Evolutionary conservation across 73 alveolate genomes (phyloP).

Genomic region (Loxodes magnus): DNA sequence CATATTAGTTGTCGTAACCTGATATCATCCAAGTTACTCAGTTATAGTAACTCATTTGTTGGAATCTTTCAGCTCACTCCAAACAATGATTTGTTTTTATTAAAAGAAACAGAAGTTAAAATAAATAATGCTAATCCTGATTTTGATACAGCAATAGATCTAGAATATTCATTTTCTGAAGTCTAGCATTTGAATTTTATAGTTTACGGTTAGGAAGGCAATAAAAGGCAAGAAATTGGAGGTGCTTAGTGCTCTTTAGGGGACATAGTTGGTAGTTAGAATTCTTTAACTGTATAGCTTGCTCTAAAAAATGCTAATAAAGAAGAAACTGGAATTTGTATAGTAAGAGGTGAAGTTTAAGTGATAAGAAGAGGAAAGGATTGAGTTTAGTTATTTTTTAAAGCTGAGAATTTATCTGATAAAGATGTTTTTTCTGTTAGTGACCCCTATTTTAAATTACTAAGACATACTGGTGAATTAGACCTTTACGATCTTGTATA

Average conservation of each 20-base stretch:
- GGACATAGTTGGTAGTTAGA: constrained; percentile 16
- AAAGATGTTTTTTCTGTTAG: background rate
- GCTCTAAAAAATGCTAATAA: constrained; percentile 3
- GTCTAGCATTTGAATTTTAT: constrained; percentile 45
- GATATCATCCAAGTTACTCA: too few species aligned
- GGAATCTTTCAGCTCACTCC: too few species aligned
- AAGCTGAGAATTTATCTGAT: background rate
- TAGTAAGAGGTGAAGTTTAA: constrained; percentile 4
- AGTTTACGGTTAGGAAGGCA: constrained; percentile 52
- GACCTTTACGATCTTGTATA: constrained; percentile 11
- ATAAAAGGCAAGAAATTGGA: constrained; percentile 27
- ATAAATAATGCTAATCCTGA: constrained; percentile 57
- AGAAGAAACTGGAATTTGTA: background rate
- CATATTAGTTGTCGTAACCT: too few species aligned
- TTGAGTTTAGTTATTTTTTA: background rate
- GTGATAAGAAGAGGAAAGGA: constrained; percentile 6
- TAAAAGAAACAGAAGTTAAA: constrained; percentile 52
- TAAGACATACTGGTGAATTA: background rate
- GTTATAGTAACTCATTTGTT: too few species aligned
- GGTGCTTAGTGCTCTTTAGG: constrained; percentile 17
- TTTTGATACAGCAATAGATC: constrained; percentile 31
- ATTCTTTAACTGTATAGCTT: background rate
- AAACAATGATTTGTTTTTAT: too few species aligned
- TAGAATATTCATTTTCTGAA: constrained; percentile 67
- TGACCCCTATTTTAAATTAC: background rate